Evolutionary conservation across 148 eudicot genomes (phyloP).

Genomic region (Camellia sinensis): DNA sequence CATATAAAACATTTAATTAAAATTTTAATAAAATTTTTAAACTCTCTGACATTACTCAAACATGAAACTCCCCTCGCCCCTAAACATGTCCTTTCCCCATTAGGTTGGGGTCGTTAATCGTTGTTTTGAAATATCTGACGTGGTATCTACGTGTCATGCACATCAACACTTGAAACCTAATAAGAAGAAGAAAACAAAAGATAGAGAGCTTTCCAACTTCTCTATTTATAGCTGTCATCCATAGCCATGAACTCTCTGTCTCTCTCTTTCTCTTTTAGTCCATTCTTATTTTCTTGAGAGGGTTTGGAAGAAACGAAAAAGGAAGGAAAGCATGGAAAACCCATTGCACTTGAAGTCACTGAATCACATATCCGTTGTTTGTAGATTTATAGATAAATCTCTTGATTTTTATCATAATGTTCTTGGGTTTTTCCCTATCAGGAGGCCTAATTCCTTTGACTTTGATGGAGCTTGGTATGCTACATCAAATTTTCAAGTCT

Average conservation of each 20-base stretch:
- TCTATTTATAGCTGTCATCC: neutral
- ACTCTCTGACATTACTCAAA: too few relatives aligned
- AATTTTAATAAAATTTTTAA: too few relatives aligned
- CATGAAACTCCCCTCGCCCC: too few relatives aligned
- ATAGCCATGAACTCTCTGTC: neutral
- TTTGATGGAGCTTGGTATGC: conserved; percentile 59
- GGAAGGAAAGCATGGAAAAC: conserved; percentile 23
- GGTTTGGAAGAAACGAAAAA: conserved; percentile 10
- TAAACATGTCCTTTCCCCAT: too few relatives aligned
- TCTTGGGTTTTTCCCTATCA: conserved; percentile 45
- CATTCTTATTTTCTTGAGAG: neutral
- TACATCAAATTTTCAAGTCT: neutral
- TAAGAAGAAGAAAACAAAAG: too few relatives aligned
- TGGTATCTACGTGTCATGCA: too few relatives aligned
- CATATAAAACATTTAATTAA: too few relatives aligned
- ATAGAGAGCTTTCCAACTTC: neutral
- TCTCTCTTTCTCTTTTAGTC: neutral
- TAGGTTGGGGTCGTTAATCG: too few relatives aligned
- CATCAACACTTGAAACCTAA: too few relatives aligned
- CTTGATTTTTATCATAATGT: conserved; percentile 43
- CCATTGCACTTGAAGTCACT: conserved; percentile 39
- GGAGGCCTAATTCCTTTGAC: conserved; percentile 42
- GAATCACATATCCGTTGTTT: conserved; percentile 46
- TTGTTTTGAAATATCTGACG: too few relatives aligned
- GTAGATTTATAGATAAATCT: conserved; percentile 46